Base-by-base conservation (phyloP, 1,284 basidiomycete species). In the Tilletia walkeri region DNA sequence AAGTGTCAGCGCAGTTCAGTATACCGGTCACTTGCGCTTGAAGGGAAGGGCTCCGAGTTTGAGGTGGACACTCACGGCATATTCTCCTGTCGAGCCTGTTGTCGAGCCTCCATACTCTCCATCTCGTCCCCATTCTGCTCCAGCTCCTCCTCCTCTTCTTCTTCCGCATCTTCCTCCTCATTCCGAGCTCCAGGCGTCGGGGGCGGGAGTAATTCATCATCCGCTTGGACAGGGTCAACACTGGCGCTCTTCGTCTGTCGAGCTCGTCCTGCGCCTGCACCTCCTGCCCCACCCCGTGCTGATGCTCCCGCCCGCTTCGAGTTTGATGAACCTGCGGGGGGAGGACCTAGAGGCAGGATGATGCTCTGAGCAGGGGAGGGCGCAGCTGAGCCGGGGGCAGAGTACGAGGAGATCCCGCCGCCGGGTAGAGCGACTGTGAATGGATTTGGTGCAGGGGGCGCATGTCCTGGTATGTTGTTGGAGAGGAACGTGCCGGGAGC, bases 121-220 rank as follows among this genome's bases (percentile, higher is more conserved):
- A 63, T 18, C 34, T 63, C 59, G 59, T 63, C 59, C 34, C 36
- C 59, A 63, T 63, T 34, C 12, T 41, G 30, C 10, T 30, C 24
- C 30, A 34, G 24, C n/a, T 63, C 59, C 38, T 18, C 59, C 7
- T 63, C 59, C 14, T 18, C 59, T 10, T 39, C 59, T 14, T 63
- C 59, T 38, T 34, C 59, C 36, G 30, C 59, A 34, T 63, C 59
- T 6, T 63, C 59, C 34, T 63, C 59, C 16, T 63, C 36, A 3
- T 34, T 18, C 14, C 59, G 34, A 14, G 36, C 12, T 39, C 59
- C 59, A 16, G 59, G 59, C 4, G 59, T 63, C 9, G 59, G 36
- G 12, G 59, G 59, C 59, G 59, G 59, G 16, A 63, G 59, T 38
- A 63, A 39, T 3, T 63, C 59, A 38, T 63, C 59, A 36, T 63